These are phyloP conservation scores for Teratosphaeriaceae sp. DNA, from an alignment of 2,329 filamentous ascomycete genomes.

Conservation along the genomic window DNA sequence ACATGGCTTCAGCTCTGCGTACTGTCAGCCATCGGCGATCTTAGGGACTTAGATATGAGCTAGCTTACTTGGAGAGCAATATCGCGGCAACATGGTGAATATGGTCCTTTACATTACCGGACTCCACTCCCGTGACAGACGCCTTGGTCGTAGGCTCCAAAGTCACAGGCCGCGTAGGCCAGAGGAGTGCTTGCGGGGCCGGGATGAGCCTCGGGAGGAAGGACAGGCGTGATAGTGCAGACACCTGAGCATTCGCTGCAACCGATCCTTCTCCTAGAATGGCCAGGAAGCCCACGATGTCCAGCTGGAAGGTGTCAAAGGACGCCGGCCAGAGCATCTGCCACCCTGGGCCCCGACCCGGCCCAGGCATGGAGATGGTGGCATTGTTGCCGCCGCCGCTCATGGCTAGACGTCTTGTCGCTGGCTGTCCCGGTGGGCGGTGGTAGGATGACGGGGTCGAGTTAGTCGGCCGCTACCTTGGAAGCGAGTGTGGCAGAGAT, in stretches of 20 bases:
- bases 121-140: slow-evolving; percentile 40
- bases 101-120: slow-evolving; percentile 40
- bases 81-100: slow-evolving; percentile 46
- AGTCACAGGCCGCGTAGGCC: slow-evolving; percentile 37
- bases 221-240: slow-evolving; percentile 43
- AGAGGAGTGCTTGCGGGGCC: slow-evolving; percentile 45
- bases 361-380: slow-evolving; percentile 20
- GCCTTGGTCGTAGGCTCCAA: slow-evolving; percentile 34
- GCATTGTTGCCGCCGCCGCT: slow-evolving; percentile 22
- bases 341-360: slow-evolving; percentile 21
- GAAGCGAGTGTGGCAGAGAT: too few relatives aligned
- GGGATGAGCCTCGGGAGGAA: slow-evolving; percentile 45
- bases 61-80: slow-evolving; percentile 32
- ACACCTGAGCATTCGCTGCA: slow-evolving; percentile 44
- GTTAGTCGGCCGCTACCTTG: too few relatives aligned
- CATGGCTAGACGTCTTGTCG: too few relatives aligned
- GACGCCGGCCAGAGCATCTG: slow-evolving; percentile 30
- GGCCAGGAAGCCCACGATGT: slow-evolving; percentile 51
- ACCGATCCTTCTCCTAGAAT: slow-evolving; percentile 47
- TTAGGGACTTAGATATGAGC: neutral
- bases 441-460: too few relatives aligned
- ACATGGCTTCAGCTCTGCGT: slow-evolving; percentile 11
- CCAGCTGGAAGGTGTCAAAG: slow-evolving; percentile 43
- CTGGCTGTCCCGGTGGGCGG: too few relatives aligned
- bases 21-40: neutral